A percentile compares a stretch with the other conserved stretches of the same genome.
phyloP scores from a whole-genome alignment of 305 asterid genomes.

The Fraxinus nigra region DNA sequence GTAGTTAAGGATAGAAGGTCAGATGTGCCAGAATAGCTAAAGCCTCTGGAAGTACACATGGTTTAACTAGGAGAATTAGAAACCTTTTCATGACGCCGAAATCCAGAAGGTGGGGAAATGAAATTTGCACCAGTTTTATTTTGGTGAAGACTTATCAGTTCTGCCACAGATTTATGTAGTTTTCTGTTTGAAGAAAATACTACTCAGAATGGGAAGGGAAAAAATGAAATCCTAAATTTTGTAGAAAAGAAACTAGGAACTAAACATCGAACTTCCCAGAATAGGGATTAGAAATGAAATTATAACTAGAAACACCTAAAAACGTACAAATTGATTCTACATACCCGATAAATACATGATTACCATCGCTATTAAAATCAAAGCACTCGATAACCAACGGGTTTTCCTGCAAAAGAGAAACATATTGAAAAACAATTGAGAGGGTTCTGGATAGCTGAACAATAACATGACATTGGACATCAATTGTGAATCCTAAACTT shows the following conservation, averaged over 20 bases:
- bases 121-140: constrained; percentile 56
- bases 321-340: constrained; percentile 8
- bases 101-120: constrained; percentile 49
- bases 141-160: constrained; percentile 54
- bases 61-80: constrained; percentile 16
- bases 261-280: not conserved
- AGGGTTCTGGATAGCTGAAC: not conserved
- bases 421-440: not conserved
- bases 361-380: constrained; percentile 68
- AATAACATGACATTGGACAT: not conserved
- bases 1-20: constrained; percentile 7
- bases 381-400: constrained; percentile 80
- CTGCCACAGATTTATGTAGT: constrained; percentile 60
- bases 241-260: not conserved
- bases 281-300: not conserved
- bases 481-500: not conserved
- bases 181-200: constrained; percentile 40
- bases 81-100: constrained; percentile 58
- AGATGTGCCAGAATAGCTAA: constrained; percentile 11
- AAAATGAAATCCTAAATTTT: not conserved
- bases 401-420: constrained; percentile 54
- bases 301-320: not conserved
- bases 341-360: constrained; percentile 71
- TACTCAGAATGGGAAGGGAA: not conserved
- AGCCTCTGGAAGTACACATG: not conserved